These are phyloP conservation scores for Cyberlindnera subsufficiens DNA, from an alignment of 805 yeast genomes.

Conservation along the genomic window DNA sequence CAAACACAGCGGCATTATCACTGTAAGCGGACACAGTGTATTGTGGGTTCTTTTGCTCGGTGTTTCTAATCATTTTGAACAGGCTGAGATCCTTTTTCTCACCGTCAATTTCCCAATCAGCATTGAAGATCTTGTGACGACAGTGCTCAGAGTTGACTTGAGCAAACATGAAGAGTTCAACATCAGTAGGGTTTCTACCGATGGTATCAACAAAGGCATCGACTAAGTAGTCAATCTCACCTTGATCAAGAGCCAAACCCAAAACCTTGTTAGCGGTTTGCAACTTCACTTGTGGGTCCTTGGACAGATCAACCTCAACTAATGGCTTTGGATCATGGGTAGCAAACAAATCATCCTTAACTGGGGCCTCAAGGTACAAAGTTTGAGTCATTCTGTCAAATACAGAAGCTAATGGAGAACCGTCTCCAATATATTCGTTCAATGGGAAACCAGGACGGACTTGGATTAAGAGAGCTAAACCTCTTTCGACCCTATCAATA, in stretches of 20 bases:
- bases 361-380: slow-evolving; percentile 58
- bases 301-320: slow-evolving; percentile 61
- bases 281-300: slow-evolving; percentile 47
- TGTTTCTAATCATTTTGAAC: slow-evolving; percentile 93
- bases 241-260: slow-evolving; percentile 92
- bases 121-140: slow-evolving; percentile 97
- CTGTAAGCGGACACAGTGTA: slow-evolving; percentile 90
- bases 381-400: slow-evolving; percentile 95
- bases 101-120: slow-evolving; percentile 95
- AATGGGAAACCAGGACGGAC: slow-evolving; percentile 70
- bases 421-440: slow-evolving; percentile 44
- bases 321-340: slow-evolving; percentile 80
- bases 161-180: slow-evolving; percentile 97
- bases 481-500: slow-evolving; percentile 87
- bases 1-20: slow-evolving; percentile 95
- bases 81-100: slow-evolving; percentile 64
- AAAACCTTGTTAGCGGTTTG: slow-evolving; percentile 71
- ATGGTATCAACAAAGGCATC: slow-evolving; percentile 71
- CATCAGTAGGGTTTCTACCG: slow-evolving; percentile 93
- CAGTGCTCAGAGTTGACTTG: slow-evolving; percentile 99
- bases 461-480: slow-evolving; percentile 66
- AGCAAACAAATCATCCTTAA: slow-evolving; percentile 64
- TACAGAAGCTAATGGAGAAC: slow-evolving; percentile 60
- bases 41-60: slow-evolving; percentile 75
- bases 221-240: slow-evolving; percentile 85